These are phyloP conservation scores for Penicillium rolfsii DNA, from an alignment of 2,329 filamentous ascomycete genomes.

Conservation along the genomic window DNA sequence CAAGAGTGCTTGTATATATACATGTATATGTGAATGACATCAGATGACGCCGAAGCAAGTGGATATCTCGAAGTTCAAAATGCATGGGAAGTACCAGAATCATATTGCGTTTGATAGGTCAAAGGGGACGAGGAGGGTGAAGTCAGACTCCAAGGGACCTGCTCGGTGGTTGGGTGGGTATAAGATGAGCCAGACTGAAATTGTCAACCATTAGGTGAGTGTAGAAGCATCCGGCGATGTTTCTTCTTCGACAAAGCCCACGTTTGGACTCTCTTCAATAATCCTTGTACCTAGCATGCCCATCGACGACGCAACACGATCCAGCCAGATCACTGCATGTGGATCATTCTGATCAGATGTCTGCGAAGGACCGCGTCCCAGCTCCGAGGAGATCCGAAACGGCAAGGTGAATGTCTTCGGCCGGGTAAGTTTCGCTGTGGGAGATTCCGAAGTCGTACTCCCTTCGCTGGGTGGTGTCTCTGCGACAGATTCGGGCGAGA, in stretches of 20 bases:
- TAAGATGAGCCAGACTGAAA: neutral
- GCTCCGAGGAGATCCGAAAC: constrained; percentile 34
- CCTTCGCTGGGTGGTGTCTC: constrained; percentile 17
- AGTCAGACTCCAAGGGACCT: neutral
- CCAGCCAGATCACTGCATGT: constrained; percentile 35
- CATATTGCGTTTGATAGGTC: neutral
- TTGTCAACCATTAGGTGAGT: neutral
- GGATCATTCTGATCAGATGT: constrained; percentile 29
- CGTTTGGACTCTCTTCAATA: neutral
- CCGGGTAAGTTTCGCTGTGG: neutral
- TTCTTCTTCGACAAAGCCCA: constrained; percentile 6
- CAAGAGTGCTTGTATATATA: constrained; percentile 8
- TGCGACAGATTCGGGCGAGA: constrained; percentile 19
- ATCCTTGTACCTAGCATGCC: constrained; percentile 36
- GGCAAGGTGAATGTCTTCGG: constrained; percentile 20
- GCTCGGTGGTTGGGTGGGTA: constrained; percentile 9
- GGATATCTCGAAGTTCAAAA: constrained; percentile 4
- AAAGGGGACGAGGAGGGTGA: neutral
- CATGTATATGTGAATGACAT: neutral
- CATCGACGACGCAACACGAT: constrained; percentile 39
- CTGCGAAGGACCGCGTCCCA: constrained; percentile 29
- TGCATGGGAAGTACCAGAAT: neutral
- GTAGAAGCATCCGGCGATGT: neutral
- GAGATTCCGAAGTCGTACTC: constrained; percentile 14
- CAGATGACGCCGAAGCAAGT: constrained; percentile 6